These are phyloP conservation scores for Microascus cirrosus DNA, from an alignment of 2,329 filamentous ascomycete species.

Conservation along the genomic window DNA sequence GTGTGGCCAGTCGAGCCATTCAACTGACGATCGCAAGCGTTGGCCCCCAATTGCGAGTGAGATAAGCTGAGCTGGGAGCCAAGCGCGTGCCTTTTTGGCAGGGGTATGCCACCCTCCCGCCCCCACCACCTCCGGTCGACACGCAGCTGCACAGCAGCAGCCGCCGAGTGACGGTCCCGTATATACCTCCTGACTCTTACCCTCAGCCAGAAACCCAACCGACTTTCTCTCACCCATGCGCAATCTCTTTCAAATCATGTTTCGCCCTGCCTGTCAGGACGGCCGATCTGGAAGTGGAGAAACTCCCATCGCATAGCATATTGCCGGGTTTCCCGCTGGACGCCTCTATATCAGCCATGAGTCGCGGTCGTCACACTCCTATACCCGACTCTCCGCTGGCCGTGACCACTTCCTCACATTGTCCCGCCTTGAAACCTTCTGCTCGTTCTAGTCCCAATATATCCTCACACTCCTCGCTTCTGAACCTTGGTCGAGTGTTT, in stretches of 20 bases:
- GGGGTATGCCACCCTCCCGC: neutral
- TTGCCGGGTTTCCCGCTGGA: neutral
- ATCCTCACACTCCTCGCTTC: neutral
- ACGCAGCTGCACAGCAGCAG: constrained; percentile 2
- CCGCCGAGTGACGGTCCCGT: constrained; percentile 3
- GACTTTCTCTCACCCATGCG: constrained; percentile 1
- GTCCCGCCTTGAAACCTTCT: constrained; percentile 2
- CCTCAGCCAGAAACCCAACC: neutral
- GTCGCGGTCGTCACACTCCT: constrained; percentile 1
- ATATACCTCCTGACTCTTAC: constrained; percentile 3
- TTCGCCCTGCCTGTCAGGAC: constrained; percentile 2
- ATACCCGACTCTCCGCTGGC: constrained; percentile 4
- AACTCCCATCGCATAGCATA: neutral
- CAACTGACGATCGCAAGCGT: neutral
- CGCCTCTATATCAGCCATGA: constrained; percentile 1
- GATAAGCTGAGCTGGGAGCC: neutral
- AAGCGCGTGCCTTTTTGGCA: neutral
- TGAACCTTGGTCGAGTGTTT: neutral
- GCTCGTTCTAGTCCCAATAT: constrained; percentile 7
- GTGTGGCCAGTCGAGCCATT: neutral
- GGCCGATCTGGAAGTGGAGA: constrained; percentile 3
- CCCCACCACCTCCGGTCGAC: constrained; percentile 1
- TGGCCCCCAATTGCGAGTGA: no score
- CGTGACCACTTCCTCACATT: neutral
- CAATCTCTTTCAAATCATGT: constrained; percentile 4